These are phyloP conservation scores for Phytophthora megakarya DNA, from an alignment of 352 stramenopile genomes.

Conservation along the genomic window DNA sequence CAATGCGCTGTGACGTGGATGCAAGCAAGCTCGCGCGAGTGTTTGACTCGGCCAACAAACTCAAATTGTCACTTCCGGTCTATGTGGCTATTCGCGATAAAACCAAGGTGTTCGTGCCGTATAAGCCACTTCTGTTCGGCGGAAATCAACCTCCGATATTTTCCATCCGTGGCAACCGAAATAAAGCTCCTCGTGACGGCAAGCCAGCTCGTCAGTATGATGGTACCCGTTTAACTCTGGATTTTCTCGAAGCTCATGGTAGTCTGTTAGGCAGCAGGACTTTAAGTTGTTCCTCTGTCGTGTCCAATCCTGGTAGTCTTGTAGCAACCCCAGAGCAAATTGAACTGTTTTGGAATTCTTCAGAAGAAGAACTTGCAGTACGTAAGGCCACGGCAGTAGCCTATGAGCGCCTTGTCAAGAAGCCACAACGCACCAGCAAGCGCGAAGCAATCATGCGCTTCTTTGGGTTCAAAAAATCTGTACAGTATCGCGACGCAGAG, in stretches of 20 bases:
- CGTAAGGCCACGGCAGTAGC: slow-evolving; percentile 26
- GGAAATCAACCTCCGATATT: slow-evolving; percentile 28
- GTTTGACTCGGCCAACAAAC: slow-evolving; percentile 32
- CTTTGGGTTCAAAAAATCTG: slow-evolving; percentile 23
- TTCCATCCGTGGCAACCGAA: slow-evolving; percentile 24
- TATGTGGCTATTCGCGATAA: slow-evolving; percentile 40
- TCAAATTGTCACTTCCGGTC: slow-evolving; percentile 42
- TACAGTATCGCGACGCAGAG: slow-evolving; percentile 14
- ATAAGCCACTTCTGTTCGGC: slow-evolving; percentile 39
- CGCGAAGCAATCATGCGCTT: slow-evolving; percentile 31
- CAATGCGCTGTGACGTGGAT: slow-evolving; percentile 79
- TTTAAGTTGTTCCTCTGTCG: slow-evolving; percentile 29
- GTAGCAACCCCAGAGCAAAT: slow-evolving; percentile 26
- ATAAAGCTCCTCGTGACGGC: slow-evolving; percentile 6
- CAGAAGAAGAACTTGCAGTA: slow-evolving; percentile 21
- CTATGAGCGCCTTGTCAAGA: slow-evolving; percentile 37
- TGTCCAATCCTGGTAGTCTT: slow-evolving; percentile 26
- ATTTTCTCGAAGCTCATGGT: slow-evolving; percentile 19
- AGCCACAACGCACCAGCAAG: slow-evolving; percentile 22
- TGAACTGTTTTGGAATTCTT: slow-evolving; percentile 30
- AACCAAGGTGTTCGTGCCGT: slow-evolving; percentile 35
- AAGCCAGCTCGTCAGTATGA: slow-evolving; percentile 27
- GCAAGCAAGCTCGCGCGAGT: slow-evolving; percentile 38
- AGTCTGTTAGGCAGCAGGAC: slow-evolving; percentile 19
- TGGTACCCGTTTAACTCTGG: slow-evolving; percentile 15